Evolutionary conservation across 345 rosid species (phyloP).

Genomic region (Hibiscus tridactylites): DNA sequence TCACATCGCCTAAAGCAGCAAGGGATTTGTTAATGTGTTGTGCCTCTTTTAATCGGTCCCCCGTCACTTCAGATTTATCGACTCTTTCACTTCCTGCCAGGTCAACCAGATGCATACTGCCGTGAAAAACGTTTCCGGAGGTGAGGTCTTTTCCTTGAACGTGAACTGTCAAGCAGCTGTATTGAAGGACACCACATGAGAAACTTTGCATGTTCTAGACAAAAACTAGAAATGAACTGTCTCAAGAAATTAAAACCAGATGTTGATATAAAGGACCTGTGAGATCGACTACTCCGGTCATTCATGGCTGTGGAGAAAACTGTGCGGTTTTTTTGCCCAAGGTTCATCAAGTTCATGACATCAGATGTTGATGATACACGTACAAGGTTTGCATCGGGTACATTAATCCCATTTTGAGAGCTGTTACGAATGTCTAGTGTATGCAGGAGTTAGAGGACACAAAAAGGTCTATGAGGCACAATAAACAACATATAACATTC

Average conservation of each 20-base stretch:
- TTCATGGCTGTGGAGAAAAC: constrained; percentile 84
- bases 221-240: neutral
- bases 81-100: constrained; percentile 97
- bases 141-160: constrained; percentile 83
- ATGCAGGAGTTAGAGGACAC: constrained; percentile 32
- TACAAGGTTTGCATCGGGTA: constrained; percentile 84
- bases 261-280: constrained; percentile 42
- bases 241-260: neutral
- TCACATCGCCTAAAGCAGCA: constrained; percentile 90
- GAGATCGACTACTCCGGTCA: constrained; percentile 97
- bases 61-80: constrained; percentile 88
- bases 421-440: constrained; percentile 90
- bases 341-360: constrained; percentile 76
- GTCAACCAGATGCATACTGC: constrained; percentile 94
- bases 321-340: constrained; percentile 78
- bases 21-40: constrained; percentile 86
- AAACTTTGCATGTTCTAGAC: constrained; percentile 12
- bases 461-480: neutral
- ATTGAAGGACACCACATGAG: constrained; percentile 1
- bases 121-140: constrained; percentile 57
- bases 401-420: constrained; percentile 76
- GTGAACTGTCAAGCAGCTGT: constrained; percentile 92
- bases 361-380: constrained; percentile 72
- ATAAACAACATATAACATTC: constrained; percentile 6
- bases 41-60: constrained; percentile 90